phyloP scores from a whole-genome alignment of 2,329 filamentous ascomycete genomes.

The Cladosporium cucumerinum region DNA sequence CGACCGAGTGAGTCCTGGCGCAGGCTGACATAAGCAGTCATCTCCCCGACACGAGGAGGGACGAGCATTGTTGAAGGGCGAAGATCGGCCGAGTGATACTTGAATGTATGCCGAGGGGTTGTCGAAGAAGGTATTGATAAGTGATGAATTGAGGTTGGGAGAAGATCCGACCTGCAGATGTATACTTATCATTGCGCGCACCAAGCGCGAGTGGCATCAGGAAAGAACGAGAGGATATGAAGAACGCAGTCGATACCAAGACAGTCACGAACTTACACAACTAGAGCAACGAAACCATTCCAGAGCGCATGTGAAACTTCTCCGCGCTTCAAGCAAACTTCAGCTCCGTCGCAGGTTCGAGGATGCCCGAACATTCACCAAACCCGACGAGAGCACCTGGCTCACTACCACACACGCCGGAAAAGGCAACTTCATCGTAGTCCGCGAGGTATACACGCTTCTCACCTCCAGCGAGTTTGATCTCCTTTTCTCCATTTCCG shows the following conservation, averaged over 20 bases:
- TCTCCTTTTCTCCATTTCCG: slow-evolving; percentile 61
- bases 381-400: slow-evolving; percentile 71
- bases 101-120: neutral
- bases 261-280: slow-evolving; percentile 3
- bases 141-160: neutral
- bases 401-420: slow-evolving; percentile 61
- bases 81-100: neutral
- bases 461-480: slow-evolving; percentile 62
- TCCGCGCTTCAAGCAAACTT: slow-evolving; percentile 17
- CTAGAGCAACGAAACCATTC: neutral
- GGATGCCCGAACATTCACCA: slow-evolving; percentile 66
- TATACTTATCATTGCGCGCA: neutral
- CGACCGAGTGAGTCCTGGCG: neutral
- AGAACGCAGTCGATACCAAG: slow-evolving; percentile 1
- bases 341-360: slow-evolving; percentile 47
- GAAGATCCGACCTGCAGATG: neutral
- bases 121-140: too few species aligned
- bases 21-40: neutral
- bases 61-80: neutral
- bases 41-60: neutral
- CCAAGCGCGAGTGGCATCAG: neutral
- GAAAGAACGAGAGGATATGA: neutral
- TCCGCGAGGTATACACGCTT: slow-evolving; percentile 70
- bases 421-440: slow-evolving; percentile 66
- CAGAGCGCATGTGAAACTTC: neutral